Conservation (phyloP, 441 rosid genomes). For the Macaranga tanarius region DNA sequence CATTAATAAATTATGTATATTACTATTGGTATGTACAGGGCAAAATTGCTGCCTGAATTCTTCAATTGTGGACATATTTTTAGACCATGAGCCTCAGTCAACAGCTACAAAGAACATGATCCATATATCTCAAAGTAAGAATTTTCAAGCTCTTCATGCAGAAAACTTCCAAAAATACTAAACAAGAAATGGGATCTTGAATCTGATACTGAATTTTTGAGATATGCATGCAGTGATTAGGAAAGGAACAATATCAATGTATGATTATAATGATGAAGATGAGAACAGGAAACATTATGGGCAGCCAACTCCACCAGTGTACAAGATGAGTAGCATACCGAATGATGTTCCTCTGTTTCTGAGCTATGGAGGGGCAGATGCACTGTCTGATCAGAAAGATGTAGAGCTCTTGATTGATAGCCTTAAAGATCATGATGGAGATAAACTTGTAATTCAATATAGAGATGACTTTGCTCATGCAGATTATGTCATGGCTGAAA, state of each 20-base stretch:
- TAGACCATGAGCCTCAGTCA: conserved; percentile 54
- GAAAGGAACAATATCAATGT: conserved; percentile 42
- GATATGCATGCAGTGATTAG: conserved; percentile 34
- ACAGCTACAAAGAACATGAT: conserved; percentile 53
- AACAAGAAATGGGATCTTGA: neutral
- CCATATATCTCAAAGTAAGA: conserved; percentile 58
- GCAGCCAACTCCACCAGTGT: conserved; percentile 41
- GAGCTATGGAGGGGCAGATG: conserved; percentile 68
- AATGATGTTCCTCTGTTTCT: conserved; percentile 58
- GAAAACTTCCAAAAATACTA: neutral
- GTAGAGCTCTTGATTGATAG: conserved; percentile 50
- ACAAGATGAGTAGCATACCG: conserved; percentile 59
- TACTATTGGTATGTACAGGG: conserved; percentile 27
- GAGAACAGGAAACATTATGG: conserved; percentile 46
- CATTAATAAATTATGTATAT: neutral
- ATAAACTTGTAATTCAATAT: conserved; percentile 54
- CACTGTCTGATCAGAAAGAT: conserved; percentile 54
- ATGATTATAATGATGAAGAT: conserved; percentile 31
- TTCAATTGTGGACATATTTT: conserved; percentile 32
- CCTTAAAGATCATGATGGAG: conserved; percentile 57
- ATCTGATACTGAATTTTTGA: neutral
- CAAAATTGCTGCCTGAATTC: conserved; percentile 56
- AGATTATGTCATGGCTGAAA: conserved; percentile 74
- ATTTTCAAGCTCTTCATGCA: neutral
- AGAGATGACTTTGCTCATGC: conserved; percentile 63